Conservation (phyloP, 208 protist species). For the Trypanosoma rangeli region DNA sequence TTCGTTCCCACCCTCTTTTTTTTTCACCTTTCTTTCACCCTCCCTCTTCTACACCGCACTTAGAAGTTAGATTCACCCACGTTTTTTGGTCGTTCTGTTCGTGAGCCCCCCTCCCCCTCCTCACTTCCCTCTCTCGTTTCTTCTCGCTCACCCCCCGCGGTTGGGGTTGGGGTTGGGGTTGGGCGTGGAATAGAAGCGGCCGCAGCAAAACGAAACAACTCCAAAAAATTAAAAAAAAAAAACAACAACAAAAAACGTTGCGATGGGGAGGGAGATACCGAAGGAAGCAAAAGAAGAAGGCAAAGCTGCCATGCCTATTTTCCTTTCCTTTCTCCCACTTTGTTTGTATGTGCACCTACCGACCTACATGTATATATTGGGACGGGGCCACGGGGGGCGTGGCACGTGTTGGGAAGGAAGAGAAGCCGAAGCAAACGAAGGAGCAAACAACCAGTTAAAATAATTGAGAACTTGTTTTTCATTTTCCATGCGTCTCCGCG, state of each 20-base stretch:
- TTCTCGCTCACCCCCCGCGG: no score
- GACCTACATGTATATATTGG: slow-evolving; percentile 2
- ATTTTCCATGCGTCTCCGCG: no score
- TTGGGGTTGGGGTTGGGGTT: background rate
- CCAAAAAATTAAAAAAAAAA: slow-evolving; percentile 3
- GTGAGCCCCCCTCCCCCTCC: background rate
- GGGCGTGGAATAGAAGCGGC: background rate
- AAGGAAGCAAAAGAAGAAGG: slow-evolving; percentile 13
- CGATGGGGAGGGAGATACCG: background rate
- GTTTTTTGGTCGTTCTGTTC: slow-evolving; percentile 18
- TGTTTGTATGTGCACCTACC: background rate
- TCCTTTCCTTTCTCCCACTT: background rate
- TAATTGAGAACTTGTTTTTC: no score
- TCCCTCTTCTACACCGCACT: slow-evolving; percentile 8
- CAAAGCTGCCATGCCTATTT: background rate
- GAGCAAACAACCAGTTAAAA: background rate
- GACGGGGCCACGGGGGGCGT: background rate
- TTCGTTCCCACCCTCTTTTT: slow-evolving; percentile 2
- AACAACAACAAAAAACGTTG: slow-evolving; percentile 1
- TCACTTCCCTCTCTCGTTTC: background rate
- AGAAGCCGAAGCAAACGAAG: background rate
- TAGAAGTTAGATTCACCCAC: slow-evolving; percentile 19
- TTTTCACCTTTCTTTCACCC: background rate
- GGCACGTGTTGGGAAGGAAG: background rate
- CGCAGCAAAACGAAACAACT: background rate